Evolutionary conservation across 345 rosid genomes (phyloP), one percentile per base, ranked within the genome.

Genomic region (Lepidium sativum): DNA sequence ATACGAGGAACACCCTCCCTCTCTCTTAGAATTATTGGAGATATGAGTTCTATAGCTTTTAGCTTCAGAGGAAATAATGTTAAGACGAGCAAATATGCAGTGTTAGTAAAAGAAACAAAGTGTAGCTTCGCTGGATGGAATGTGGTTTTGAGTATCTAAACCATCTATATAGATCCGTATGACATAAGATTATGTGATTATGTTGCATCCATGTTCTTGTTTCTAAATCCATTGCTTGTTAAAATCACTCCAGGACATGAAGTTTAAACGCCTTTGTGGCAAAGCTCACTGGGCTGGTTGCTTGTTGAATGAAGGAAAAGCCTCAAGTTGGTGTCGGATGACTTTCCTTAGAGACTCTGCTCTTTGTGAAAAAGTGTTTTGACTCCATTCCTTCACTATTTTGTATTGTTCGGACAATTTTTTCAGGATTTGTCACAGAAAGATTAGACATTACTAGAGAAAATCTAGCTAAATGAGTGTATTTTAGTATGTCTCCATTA

Each of bases 391-490:
- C 63, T 70, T 34, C 0, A 34, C 5, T 69, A 16, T 62, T 54
- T 61, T 60, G 61, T 34, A 60, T 35, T 52, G 62, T 60, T 70
- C 38, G 69, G 68, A 35, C 56, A 35, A 54, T 13, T 17, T 33
- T 54, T 34, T 34, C 25, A 25, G 63, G 25, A 7, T 21, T 41
- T 57, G 61, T 62, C 69, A 62, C 57, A 37, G 11, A 44, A 21
- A 70, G 3, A 44, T 44, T 62, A 70, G 73, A 69, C 74, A 52
- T 42, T 33, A 42, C 74, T 60, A 60, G 73, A 39, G 42, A 43
- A 34, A 69, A 43, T 69, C 73, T 69, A 52, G 61, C 61, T 60
- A 60, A 69, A 54, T 18, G 11, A 14, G 39, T 69, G 67, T 60
- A 60, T 33, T 60, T 50, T 60, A 69, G 67, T 60, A 15, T 58